A percentile compares a stretch with the other conserved stretches of the same genome.
These are phyloP conservation scores for Pichia sp. DNA, from an alignment of 1,139 yeast species.

Conservation along the genomic window DNA sequence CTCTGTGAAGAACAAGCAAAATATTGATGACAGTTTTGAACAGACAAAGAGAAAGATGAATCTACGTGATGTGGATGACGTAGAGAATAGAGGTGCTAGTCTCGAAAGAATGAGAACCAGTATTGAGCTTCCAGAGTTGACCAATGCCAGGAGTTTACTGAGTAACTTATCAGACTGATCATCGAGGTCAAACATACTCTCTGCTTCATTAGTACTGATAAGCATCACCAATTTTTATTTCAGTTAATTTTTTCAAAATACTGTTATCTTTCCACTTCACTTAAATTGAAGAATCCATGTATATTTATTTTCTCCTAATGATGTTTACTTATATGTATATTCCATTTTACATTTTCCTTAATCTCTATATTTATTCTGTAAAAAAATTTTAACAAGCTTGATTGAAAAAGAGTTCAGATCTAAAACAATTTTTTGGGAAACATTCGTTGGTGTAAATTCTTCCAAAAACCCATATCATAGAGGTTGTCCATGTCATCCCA, in stretches of 20 bases:
- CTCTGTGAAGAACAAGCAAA: slow-evolving; percentile 23
- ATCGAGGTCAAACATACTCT: neutral
- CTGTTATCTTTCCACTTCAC: neutral
- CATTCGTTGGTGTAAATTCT: slow-evolving; percentile 42
- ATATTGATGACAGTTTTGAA: slow-evolving; percentile 25
- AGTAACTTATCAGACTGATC: slow-evolving; percentile 23
- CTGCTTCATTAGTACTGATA: neutral
- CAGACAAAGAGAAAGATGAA: slow-evolving; percentile 21
- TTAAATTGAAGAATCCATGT: neutral
- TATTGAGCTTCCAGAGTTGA: slow-evolving; percentile 32
- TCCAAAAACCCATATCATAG: slow-evolving; percentile 62
- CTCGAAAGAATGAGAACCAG: slow-evolving; percentile 31
- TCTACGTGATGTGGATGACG: slow-evolving; percentile 15
- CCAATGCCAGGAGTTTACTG: slow-evolving; percentile 32
- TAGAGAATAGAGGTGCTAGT: slow-evolving; percentile 22
- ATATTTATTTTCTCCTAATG: slow-evolving; percentile 6
- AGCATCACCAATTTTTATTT: too few species aligned
- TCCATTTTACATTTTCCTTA: neutral
- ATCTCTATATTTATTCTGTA: slow-evolving; percentile 1
- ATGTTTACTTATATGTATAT: neutral
- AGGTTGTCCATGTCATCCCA: slow-evolving; percentile 55
- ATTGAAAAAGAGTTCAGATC: neutral
- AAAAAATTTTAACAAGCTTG: neutral
- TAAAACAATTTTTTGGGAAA: slow-evolving; percentile 20
- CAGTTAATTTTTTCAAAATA: too few species aligned